These are phyloP conservation scores for Mycena galericulata DNA, from an alignment of 768 basidiomycete species.

Conservation along the genomic window DNA sequence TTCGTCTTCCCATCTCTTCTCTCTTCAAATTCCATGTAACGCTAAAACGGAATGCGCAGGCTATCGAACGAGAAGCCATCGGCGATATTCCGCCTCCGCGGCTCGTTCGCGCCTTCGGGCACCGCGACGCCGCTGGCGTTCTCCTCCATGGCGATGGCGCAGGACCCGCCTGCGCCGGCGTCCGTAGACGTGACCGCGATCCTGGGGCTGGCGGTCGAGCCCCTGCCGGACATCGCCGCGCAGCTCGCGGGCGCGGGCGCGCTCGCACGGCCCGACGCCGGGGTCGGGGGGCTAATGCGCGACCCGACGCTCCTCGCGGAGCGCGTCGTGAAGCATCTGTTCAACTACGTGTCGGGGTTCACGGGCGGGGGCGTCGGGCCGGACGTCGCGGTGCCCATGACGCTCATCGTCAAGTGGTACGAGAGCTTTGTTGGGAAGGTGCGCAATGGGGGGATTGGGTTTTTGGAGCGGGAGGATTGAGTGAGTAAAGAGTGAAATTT, in stretches of 20 bases:
- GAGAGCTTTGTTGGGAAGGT: conserved; percentile 73
- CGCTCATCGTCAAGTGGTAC: conserved; percentile 76
- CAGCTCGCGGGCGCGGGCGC: conserved; percentile 61
- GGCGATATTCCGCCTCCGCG: conserved; percentile 86
- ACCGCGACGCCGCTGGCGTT: conserved; percentile 54
- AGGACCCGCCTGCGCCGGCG: conserved; percentile 55
- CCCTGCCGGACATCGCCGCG: conserved; percentile 68
- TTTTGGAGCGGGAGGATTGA: conserved; percentile 68
- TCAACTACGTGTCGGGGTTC: conserved; percentile 83
- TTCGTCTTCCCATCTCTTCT: neutral
- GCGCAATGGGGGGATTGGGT: conserved; percentile 66
- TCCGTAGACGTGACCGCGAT: conserved; percentile 78
- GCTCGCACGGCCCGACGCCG: conserved; percentile 29
- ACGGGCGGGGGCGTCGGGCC: conserved; percentile 57
- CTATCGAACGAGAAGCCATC: conserved; percentile 92
- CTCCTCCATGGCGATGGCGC: conserved; percentile 41
- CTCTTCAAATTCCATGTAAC: no score
- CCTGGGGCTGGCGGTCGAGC: conserved; percentile 86
- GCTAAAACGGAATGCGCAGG: no score
- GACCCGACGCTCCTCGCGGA: conserved; percentile 74
- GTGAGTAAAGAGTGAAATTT: conserved; percentile 43
- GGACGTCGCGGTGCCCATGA: conserved; percentile 71
- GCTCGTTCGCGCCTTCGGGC: conserved; percentile 60
- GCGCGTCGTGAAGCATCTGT: conserved; percentile 76
- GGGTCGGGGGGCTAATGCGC: conserved; percentile 38